Evolutionary conservation across 805 yeast species (phyloP), one percentile per base, ranked within the genome.

Genomic region (Ogataea zsoltii): DNA sequence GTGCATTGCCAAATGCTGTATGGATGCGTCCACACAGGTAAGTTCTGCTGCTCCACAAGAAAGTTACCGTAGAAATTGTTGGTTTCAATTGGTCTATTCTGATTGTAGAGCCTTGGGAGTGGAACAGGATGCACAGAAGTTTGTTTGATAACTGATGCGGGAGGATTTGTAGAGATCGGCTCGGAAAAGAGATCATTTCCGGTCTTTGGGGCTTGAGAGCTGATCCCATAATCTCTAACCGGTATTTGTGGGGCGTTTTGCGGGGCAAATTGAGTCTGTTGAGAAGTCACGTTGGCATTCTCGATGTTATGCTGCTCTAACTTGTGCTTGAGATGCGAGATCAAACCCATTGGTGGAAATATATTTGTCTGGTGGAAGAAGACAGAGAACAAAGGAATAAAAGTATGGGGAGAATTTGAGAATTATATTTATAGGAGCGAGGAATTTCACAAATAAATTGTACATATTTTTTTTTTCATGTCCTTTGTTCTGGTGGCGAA

Each of bases 21-120:
- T 1, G 96, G 96, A 54, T 85, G 89, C 0, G 92, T 80, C 90
- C 91, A 88, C 0, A 82, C 76, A 0, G 92, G 88, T 45, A 77
- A 70, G 2, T 80, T 77, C 58, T 85, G 92, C 44, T 74, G 73
- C 0, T 75, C 89, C 29, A 88, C 71, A 10, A 87, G 63, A 62
- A 88, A 65, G 64, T 88, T 88, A 30, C 85, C 83, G 61, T 82
- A 88, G 58, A 87, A 88, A 58, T 87, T 86, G 63, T 88, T 88
- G 7, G 96, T 87, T 49, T 83, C 83, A 23, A 83, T 71, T 11
- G 69, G 67, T 4, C 89, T 90, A 19, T 61, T 55, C 13, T 46
- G 45, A 7, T 44, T 33, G 26, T 65, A 68, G 43, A 75, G 80
- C 46, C 68, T 73, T 4, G 84, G 74, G 45, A 75, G 70, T 81